Base-by-base conservation (phyloP, 2,329 filamentous ascomycete species). In the Verticillium albo-atrum region DNA sequence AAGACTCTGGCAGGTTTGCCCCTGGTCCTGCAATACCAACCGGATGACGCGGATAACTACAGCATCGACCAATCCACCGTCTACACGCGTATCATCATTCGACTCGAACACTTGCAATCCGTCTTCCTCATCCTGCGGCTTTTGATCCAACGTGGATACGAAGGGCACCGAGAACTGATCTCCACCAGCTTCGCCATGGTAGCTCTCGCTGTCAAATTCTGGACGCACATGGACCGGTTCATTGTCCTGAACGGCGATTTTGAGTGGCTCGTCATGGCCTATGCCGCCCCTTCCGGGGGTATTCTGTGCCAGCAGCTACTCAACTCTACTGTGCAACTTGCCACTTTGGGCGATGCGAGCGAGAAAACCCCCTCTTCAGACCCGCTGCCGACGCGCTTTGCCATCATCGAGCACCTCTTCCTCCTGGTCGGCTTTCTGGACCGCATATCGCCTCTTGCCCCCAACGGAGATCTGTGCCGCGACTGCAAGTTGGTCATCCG, bases 51-150 rank as follows among this genome's bases (percentile, higher is more conserved):
- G 1, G 70, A 74, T 12, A 66, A 74, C 7, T 65, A 66, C 0
- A 65, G 69, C 1, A 47, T 70, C 1, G 62, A 72, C 3, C 61
- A 72, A 0, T 62, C 70, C 0, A 66, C 68, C 0, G 61, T 82
- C 0, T 81, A 80, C 57, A 72, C 74, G 4, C 72, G 79, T 2
- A 74, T 82, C 14, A 67, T 85, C 1, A 68, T 82, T 1, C 73
- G 75, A 2, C 73, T 85, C 2, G 76, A 80, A 20, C 78, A 83
- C 53, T 68, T 85, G 1, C 80, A 86, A 50, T 86, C 85, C 37
- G 72, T 83, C 3, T 86, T 88, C 59, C 77, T 88, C 12, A 71
- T 86, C 5, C 81, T 87, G 59, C 75, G 85, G 15, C 75, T 87
- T 0, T 69, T 87, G 10, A 73, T 82, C 26, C 82, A 81, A 20